phyloP scores from a whole-genome alignment of 2,329 filamentous ascomycete species.

The Fusarium veterinarium region DNA sequence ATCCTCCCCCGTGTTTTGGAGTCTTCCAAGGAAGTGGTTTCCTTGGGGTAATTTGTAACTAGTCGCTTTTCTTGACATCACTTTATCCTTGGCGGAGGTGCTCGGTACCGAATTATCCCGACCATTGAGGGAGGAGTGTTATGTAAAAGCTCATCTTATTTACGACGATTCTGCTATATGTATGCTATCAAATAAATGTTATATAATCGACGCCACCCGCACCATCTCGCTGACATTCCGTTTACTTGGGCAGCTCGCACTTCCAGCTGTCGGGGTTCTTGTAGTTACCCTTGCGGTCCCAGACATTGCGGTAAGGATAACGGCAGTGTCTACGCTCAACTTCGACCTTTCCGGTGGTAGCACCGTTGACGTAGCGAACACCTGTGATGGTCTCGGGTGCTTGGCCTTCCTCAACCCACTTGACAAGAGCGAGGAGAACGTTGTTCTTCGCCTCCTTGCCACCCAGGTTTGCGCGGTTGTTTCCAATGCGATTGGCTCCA shows the following conservation, averaged over 20 bases:
- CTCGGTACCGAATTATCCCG: conserved; percentile 4
- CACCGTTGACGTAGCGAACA: conserved; percentile 42
- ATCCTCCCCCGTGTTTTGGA: conserved; percentile 11
- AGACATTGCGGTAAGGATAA: conserved; percentile 29
- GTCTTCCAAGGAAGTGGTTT: conserved; percentile 10
- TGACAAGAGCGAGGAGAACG: conserved; percentile 59
- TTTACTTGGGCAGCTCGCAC: not conserved
- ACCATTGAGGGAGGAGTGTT: not conserved
- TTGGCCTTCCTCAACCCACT: conserved; percentile 59
- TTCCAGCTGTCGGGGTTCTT: conserved; percentile 30
- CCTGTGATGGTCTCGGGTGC: conserved; percentile 56
- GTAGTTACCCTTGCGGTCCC: not conserved
- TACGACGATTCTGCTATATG: conserved; percentile 2
- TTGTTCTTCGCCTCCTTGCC: conserved; percentile 54
- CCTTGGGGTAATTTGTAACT: conserved; percentile 2
- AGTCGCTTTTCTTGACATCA: conserved; percentile 16
- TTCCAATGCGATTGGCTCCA: conserved; percentile 54
- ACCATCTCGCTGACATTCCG: not conserved
- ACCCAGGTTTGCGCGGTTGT: conserved; percentile 35
- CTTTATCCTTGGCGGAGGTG: conserved; percentile 8
- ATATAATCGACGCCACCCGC: not conserved
- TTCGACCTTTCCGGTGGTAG: conserved; percentile 12
- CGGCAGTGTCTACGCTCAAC: conserved; percentile 32
- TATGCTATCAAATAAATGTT: conserved; percentile 9
- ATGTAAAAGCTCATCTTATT: conserved; percentile 17